Evolutionary conservation across 2,329 filamentous ascomycete species (phyloP).

Genomic region (Sporothrix curviconia): DNA sequence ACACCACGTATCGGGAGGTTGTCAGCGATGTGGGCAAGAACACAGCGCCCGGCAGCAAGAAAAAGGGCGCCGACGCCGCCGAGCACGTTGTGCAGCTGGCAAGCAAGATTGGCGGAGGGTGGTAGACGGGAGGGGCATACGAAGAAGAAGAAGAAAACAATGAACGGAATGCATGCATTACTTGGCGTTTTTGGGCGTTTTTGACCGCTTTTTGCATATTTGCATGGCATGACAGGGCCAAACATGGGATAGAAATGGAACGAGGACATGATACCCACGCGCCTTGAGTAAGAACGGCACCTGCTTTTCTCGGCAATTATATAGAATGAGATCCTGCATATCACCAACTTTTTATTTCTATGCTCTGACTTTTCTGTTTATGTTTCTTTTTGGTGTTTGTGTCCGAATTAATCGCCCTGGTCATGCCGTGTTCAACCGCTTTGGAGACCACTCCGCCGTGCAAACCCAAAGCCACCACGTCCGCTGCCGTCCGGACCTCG

Average conservation of each 20-base stretch:
- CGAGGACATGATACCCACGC: constrained; percentile 6
- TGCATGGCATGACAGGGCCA: background rate
- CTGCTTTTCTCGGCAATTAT: background rate
- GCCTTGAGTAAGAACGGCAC: too few relatives aligned
- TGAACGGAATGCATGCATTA: background rate
- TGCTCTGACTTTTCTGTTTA: background rate
- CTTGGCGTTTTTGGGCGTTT: background rate
- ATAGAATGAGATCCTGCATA: constrained; percentile 10
- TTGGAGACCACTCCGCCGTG: constrained; percentile 48
- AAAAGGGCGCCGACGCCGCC: constrained; percentile 54
- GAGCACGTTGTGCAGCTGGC: constrained; percentile 83
- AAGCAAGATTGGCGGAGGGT: constrained; percentile 85
- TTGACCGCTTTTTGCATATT: background rate
- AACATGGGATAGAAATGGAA: background rate
- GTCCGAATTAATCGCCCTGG: too few relatives aligned
- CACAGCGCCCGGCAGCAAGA: constrained; percentile 32
- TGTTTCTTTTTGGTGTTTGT: background rate
- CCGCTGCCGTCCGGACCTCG: constrained; percentile 72
- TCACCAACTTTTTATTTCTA: background rate
- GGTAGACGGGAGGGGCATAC: constrained; percentile 46
- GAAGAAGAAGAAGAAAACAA: too few relatives aligned
- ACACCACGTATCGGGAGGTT: constrained; percentile 85
- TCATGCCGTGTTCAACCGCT: background rate
- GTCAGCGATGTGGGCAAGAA: constrained; percentile 87
- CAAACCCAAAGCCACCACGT: constrained; percentile 72